These are phyloP conservation scores for Cercospora sp. DNA, from an alignment of 2,329 filamentous ascomycete species.

Conservation along the genomic window DNA sequence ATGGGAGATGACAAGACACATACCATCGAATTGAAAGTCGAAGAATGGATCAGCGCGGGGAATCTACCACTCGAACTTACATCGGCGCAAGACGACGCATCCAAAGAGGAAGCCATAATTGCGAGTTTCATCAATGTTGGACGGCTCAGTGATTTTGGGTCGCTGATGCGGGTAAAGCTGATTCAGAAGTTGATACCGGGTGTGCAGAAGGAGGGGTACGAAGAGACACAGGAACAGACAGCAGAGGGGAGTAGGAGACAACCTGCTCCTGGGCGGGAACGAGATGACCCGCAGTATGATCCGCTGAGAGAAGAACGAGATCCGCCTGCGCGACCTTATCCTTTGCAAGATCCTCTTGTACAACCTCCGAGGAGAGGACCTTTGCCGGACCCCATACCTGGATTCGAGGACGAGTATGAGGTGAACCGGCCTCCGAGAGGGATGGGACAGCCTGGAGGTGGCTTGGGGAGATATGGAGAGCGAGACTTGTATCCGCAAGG, in stretches of 20 bases:
- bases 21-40: slow-evolving; percentile 70
- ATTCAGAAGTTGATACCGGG: slow-evolving; percentile 81
- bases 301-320: slow-evolving; percentile 54
- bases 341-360: slow-evolving; percentile 61
- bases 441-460: slow-evolving; percentile 24
- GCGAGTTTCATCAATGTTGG: slow-evolving; percentile 72
- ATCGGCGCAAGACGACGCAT: slow-evolving; percentile 36
- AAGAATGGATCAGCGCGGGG: slow-evolving; percentile 71
- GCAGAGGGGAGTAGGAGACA: slow-evolving; percentile 18
- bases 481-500: slow-evolving; percentile 86
- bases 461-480: slow-evolving; percentile 65
- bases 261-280: slow-evolving; percentile 30
- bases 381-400: slow-evolving; percentile 73
- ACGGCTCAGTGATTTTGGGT: slow-evolving; percentile 67
- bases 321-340: slow-evolving; percentile 67
- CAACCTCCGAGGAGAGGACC: slow-evolving; percentile 52
- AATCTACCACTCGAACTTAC: slow-evolving; percentile 51
- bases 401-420: slow-evolving; percentile 91
- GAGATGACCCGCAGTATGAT: slow-evolving; percentile 44
- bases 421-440: slow-evolving; percentile 67
- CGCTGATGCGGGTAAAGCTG: slow-evolving; percentile 72
- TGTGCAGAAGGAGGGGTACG: slow-evolving; percentile 75
- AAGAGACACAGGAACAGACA: slow-evolving; percentile 51
- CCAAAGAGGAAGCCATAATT: slow-evolving; percentile 47
- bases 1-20: slow-evolving; percentile 78